Evolutionary conservation across 768 basidiomycete genomes (phyloP).

Genomic region (Boletus eberwhitei): DNA sequence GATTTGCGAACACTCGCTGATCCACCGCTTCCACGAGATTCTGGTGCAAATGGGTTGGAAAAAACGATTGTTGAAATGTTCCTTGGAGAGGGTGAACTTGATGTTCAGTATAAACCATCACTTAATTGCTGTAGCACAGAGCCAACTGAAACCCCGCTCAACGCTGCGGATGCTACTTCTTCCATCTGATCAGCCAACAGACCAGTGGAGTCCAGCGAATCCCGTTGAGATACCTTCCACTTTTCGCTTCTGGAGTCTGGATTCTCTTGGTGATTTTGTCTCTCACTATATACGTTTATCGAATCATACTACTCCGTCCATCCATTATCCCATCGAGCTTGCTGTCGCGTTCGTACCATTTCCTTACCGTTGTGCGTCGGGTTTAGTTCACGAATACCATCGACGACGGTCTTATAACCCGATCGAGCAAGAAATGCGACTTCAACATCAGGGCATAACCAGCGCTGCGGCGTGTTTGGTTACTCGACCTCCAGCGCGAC

Average conservation of each 20-base stretch:
- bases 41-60: slow-evolving; percentile 36
- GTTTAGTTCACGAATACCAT: slow-evolving; percentile 11
- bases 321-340: slow-evolving; percentile 11
- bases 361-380: slow-evolving; percentile 9
- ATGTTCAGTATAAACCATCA: background rate
- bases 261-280: slow-evolving; percentile 1
- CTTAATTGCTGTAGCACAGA: background rate
- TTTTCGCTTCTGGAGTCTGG: slow-evolving; percentile 3
- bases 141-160: background rate
- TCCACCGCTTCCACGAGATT: slow-evolving; percentile 36
- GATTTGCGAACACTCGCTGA: slow-evolving; percentile 28
- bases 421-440: background rate
- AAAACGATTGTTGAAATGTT: slow-evolving; percentile 48
- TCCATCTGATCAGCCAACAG: background rate
- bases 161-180: background rate
- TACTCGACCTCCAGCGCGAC: slow-evolving; percentile 76
- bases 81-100: slow-evolving; percentile 26
- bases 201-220: slow-evolving; percentile 1
- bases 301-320: slow-evolving; percentile 14
- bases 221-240: slow-evolving; percentile 15
- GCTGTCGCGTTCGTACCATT: slow-evolving; percentile 12
- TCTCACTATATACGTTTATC: slow-evolving; percentile 8
- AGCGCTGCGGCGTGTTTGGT: background rate
- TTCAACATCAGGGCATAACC: background rate
- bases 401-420: background rate